phyloP scores from a whole-genome alignment of 306 rosid genomes.

The Quercus alba region DNA sequence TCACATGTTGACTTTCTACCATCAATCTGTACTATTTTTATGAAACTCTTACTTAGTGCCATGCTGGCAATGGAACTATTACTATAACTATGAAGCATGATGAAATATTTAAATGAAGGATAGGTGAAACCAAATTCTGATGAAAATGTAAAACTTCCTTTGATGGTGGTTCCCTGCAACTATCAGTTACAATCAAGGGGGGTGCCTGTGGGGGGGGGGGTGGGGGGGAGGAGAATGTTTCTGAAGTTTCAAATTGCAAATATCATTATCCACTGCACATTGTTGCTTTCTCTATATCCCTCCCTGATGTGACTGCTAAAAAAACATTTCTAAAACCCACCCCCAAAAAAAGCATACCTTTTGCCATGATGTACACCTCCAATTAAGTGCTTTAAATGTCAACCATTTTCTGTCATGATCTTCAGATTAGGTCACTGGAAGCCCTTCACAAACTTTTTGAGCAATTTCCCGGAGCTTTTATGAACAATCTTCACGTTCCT shows the following conservation, averaged over 20 bases:
- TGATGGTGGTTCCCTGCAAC: background rate
- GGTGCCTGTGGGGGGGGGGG: too few species aligned
- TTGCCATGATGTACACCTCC: background rate
- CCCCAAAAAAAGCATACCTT: background rate
- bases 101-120: background rate
- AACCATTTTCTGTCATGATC: constrained; percentile 12
- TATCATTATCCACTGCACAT: background rate
- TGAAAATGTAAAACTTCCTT: background rate
- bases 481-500: constrained; percentile 66
- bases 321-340: too few species aligned
- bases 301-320: background rate
- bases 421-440: constrained; percentile 93
- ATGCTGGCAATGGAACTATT: background rate
- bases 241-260: background rate
- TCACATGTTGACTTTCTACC: background rate
- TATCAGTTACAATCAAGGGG: too few species aligned
- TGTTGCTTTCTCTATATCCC: background rate
- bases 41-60: background rate
- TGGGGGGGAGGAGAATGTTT: background rate
- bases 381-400: background rate
- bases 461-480: constrained; percentile 90
- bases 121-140: background rate
- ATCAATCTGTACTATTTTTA: background rate
- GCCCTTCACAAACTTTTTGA: constrained; percentile 78
- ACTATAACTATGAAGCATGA: background rate